Evolutionary conservation across 139 green algal species (phyloP).

Genomic region (Nannochloris sp.): DNA sequence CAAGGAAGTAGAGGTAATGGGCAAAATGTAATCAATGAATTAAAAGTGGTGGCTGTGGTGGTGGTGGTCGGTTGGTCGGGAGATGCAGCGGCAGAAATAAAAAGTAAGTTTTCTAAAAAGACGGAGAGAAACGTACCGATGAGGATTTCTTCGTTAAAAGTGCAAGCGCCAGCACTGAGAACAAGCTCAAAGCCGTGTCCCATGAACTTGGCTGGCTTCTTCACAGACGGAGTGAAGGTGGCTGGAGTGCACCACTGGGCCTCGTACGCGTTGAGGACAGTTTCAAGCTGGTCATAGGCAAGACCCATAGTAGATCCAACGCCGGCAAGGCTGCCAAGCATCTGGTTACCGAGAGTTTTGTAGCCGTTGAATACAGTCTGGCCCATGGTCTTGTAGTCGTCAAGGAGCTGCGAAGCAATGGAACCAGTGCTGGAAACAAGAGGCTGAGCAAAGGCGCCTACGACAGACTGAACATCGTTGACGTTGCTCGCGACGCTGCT

Average conservation of each 20-base stretch:
- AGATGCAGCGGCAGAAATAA: no score
- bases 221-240: slow-evolving; percentile 3
- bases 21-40: neutral
- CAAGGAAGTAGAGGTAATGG: neutral
- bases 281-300: slow-evolving; percentile 1
- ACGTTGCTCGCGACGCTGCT: neutral
- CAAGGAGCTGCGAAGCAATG: no score
- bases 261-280: slow-evolving; percentile 7
- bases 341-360: no score
- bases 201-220: slow-evolving; percentile 20
- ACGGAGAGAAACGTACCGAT: neutral
- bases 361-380: no score
- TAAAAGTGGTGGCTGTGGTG: neutral
- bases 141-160: slow-evolving; percentile 12
- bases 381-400: no score
- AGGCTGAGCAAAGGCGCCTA: no score
- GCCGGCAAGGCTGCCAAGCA: no score
- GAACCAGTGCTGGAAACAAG: no score
- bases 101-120: no score
- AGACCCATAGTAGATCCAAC: no score
- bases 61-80: no score
- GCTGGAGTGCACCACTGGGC: slow-evolving; percentile 6
- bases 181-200: slow-evolving; percentile 10
- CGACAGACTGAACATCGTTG: no score
- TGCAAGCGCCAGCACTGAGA: slow-evolving; percentile 16